Conservation (phyloP, 1,139 yeast species). For the Pneumocystis carinii region DNA sequence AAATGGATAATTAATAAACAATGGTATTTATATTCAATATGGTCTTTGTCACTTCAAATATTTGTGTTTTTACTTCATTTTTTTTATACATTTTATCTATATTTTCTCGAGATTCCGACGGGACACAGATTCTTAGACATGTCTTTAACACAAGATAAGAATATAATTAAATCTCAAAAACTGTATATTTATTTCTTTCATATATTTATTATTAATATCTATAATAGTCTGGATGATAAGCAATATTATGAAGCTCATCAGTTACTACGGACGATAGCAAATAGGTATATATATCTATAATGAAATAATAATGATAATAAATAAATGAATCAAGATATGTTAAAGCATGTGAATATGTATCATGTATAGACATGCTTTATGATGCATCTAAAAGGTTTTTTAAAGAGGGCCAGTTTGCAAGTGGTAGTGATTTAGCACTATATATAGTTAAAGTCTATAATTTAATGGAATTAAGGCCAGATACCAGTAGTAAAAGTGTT, state of each 20-base stretch:
- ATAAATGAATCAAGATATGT: background rate
- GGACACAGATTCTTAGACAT: background rate
- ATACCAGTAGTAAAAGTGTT: background rate
- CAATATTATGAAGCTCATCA: slow-evolving; percentile 4
- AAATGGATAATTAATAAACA: no score
- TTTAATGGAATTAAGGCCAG: background rate
- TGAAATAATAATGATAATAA: background rate
- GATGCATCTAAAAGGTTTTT: background rate
- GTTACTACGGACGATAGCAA: background rate
- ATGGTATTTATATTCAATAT: slow-evolving; percentile 22
- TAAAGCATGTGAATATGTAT: background rate
- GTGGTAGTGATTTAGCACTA: slow-evolving; percentile 1
- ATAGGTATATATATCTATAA: background rate
- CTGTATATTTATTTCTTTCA: background rate
- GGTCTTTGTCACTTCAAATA: background rate
- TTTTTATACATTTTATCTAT: background rate
- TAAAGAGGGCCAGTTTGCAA: background rate
- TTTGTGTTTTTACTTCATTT: background rate
- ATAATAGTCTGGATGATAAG: background rate
- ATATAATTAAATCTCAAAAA: background rate
- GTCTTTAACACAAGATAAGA: background rate
- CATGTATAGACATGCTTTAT: background rate
- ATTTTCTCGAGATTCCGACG: background rate
- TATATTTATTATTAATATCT: background rate
- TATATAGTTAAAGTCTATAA: background rate